Percentiles rank a stretch among this genome's conserved stretches.
phyloP scores from a whole-genome alignment of 352 stramenopile species.

The Globisporangium parvum region DNA sequence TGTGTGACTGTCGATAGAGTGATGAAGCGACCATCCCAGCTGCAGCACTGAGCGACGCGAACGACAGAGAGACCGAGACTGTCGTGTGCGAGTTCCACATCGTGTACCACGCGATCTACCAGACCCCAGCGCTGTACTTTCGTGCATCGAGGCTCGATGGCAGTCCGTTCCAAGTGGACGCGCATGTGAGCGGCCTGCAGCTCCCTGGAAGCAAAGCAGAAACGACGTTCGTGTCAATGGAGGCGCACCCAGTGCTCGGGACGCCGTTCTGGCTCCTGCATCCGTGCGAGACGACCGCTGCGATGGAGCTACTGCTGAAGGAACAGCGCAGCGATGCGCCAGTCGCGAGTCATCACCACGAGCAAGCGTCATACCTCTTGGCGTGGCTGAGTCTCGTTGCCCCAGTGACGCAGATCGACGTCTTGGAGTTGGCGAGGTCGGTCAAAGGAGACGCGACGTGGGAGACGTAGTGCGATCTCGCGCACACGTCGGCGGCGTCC shows the following conservation, averaged over 20 bases:
- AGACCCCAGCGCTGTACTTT: constrained; percentile 74
- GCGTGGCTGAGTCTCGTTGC: constrained; percentile 77
- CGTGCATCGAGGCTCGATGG: constrained; percentile 33
- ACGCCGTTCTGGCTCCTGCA: constrained; percentile 71
- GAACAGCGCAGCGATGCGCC: not conserved
- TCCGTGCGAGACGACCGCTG: constrained; percentile 65
- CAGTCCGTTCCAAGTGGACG: constrained; percentile 16
- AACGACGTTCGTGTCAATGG: constrained; percentile 47
- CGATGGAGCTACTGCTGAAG: constrained; percentile 55
- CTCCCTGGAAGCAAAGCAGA: constrained; percentile 29
- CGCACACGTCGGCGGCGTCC: too few species aligned
- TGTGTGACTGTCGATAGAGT: not conserved
- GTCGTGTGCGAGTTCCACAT: constrained; percentile 77
- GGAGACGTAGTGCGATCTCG: too few species aligned
- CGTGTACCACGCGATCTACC: constrained; percentile 73
- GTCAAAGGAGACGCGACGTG: too few species aligned
- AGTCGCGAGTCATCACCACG: not conserved
- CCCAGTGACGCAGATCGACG: constrained; percentile 40
- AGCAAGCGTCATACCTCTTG: constrained; percentile 35
- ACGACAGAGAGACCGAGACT: constrained; percentile 8
- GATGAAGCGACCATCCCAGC: constrained; percentile 8
- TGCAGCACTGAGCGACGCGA: not conserved
- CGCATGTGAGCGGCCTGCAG: constrained; percentile 20
- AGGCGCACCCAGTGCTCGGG: constrained; percentile 62
- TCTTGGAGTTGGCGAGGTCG: not conserved